A percentile compares a stretch with the other conserved stretches of the same genome.
Evolutionary conservation across 1,284 basidiomycete genomes (phyloP).

Genomic region (Mycosarcoma maydis): DNA sequence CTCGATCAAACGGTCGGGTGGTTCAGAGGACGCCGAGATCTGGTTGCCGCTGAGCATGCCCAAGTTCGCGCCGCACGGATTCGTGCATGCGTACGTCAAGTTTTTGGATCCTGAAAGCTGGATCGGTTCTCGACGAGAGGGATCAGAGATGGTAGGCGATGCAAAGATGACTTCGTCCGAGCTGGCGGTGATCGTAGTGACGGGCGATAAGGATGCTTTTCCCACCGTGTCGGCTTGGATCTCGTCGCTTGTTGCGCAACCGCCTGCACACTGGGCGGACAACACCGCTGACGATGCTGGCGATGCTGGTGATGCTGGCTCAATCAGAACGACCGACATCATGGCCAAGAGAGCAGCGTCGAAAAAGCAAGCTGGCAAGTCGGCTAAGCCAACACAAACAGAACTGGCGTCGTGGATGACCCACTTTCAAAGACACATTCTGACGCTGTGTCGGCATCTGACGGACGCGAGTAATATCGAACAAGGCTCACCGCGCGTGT

Average conservation of each 20-base stretch:
- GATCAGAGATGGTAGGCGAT: neutral
- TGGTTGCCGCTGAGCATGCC: conserved; percentile 97
- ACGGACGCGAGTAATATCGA: conserved; percentile 34
- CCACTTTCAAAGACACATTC: conserved; percentile 25
- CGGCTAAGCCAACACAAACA: neutral
- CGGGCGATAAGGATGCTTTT: conserved; percentile 57
- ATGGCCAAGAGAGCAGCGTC: neutral
- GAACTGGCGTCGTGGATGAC: conserved; percentile 15
- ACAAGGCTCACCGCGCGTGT: conserved; percentile 21
- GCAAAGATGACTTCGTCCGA: conserved; percentile 27
- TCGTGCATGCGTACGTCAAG: conserved; percentile 90
- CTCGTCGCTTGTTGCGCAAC: conserved; percentile 70
- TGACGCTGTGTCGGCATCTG: conserved; percentile 23
- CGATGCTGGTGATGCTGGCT: conserved; percentile 5
- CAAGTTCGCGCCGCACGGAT: conserved; percentile 88
- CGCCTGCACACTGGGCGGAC: neutral
- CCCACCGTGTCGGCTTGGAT: conserved; percentile 69
- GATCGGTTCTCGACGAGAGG: neutral
- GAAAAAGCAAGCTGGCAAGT: neutral
- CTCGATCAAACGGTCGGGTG: conserved; percentile 69
- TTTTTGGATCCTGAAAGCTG: conserved; percentile 70
- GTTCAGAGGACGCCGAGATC: conserved; percentile 74
- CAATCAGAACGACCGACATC: neutral
- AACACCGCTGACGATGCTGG: conserved; percentile 8
- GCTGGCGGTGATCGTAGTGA: conserved; percentile 57